Evolutionary conservation across 1,284 basidiomycete species (phyloP).

Genomic region (Psilocybe mexicana): DNA sequence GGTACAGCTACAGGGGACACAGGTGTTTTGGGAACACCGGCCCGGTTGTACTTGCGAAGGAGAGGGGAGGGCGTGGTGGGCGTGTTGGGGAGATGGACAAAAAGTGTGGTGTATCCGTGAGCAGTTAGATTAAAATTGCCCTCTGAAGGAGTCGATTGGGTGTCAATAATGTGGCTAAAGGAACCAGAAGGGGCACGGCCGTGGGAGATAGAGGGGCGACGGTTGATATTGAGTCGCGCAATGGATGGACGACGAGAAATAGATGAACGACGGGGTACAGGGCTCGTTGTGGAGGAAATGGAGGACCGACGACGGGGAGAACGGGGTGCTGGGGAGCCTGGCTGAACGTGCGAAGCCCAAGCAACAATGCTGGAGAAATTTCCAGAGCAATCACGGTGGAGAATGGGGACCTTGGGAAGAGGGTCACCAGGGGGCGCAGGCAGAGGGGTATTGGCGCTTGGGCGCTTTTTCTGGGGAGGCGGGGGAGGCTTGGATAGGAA

Average conservation of each 20-base stretch:
- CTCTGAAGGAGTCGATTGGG: conserved; percentile 32
- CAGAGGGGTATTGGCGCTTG: conserved; percentile 20
- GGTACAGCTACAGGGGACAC: conserved; percentile 11
- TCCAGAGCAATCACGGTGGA: conserved; percentile 33
- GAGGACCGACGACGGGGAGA: conserved; percentile 43
- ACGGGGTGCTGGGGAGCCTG: conserved; percentile 61
- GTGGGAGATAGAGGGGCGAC: conserved; percentile 40
- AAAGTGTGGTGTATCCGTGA: conserved; percentile 65
- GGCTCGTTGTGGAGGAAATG: conserved; percentile 24
- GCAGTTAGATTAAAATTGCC: conserved; percentile 56
- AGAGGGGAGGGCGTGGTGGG: conserved; percentile 40
- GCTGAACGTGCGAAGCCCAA: conserved; percentile 64
- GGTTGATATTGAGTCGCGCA: not conserved
- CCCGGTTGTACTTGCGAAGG: conserved; percentile 22
- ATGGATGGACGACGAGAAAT: conserved; percentile 20
- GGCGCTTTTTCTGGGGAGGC: conserved; percentile 35
- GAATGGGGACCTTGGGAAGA: conserved; percentile 9
- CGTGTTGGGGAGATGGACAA: conserved; percentile 58
- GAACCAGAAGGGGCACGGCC: conserved; percentile 34
- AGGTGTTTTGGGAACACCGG: conserved; percentile 6
- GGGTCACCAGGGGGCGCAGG: conserved; percentile 18
- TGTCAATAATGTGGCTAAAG: conserved; percentile 23
- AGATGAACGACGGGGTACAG: conserved; percentile 25
- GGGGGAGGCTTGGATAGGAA: conserved; percentile 46
- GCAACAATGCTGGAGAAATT: conserved; percentile 44